Percentiles rank a stretch among this genome's conserved stretches.
Conservation (phyloP, 176 grass and related monocot genomes). For the Panicum miliaceum region DNA sequence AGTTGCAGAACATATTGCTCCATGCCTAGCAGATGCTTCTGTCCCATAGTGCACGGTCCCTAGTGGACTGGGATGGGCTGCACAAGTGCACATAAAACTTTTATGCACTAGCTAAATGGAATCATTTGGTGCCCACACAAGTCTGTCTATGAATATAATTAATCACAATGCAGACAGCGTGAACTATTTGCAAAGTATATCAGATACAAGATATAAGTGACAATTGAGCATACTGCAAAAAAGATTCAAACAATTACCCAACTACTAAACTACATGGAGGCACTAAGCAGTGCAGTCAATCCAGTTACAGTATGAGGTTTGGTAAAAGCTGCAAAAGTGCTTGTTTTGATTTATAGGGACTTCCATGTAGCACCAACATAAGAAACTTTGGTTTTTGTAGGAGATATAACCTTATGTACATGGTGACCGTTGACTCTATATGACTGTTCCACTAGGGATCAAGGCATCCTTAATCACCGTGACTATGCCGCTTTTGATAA, state of each 20-base stretch:
- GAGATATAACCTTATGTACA: constrained; percentile 48
- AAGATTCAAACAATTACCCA: not conserved
- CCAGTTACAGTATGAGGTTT: not conserved
- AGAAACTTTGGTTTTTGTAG: not conserved
- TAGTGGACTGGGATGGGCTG: not conserved
- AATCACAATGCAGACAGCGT: not conserved
- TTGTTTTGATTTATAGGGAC: not conserved
- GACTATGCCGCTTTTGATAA: constrained; percentile 94
- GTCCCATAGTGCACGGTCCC: not conserved
- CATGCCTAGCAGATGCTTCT: not conserved
- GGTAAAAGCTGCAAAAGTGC: not conserved
- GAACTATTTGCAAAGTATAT: constrained; percentile 12
- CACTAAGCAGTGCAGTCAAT: constrained; percentile 7
- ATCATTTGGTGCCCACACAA: not conserved
- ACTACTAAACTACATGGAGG: not conserved
- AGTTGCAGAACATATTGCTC: not conserved
- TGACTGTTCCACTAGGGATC: constrained; percentile 78
- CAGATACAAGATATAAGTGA: not conserved
- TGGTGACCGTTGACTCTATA: constrained; percentile 44
- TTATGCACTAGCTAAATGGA: constrained; percentile 3
- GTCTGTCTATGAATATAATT: not conserved
- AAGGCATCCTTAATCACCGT: constrained; percentile 90
- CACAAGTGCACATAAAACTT: not conserved
- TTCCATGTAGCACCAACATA: not conserved
- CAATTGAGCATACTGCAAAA: not conserved